Percentiles rank a stretch among this genome's conserved stretches.
These are phyloP conservation scores for Boletus huronensis DNA, from an alignment of 768 basidiomycete species.

Conservation along the genomic window DNA sequence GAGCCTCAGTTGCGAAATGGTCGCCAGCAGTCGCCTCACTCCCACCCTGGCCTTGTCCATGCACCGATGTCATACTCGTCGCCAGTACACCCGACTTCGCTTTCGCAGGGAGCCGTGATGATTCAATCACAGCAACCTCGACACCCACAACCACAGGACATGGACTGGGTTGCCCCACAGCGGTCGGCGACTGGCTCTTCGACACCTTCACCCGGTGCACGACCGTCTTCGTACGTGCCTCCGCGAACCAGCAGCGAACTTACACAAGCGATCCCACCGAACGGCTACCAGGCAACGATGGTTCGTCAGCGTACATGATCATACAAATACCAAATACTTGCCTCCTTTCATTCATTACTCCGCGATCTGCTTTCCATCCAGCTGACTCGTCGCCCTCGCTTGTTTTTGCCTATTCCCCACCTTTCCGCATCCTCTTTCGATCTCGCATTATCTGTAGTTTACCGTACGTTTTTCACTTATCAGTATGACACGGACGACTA, in stretches of 20 bases:
- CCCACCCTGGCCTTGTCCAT: slow-evolving; percentile 38
- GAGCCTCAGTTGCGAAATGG: slow-evolving; percentile 38
- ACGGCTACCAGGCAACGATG: slow-evolving; percentile 45
- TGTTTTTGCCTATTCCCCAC: slow-evolving; percentile 17
- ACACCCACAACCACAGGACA: slow-evolving; percentile 43
- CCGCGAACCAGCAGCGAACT: slow-evolving; percentile 45
- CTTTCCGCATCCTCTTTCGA: slow-evolving; percentile 34
- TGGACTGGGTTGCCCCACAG: slow-evolving; percentile 36
- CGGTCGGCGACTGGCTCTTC: slow-evolving; percentile 38
- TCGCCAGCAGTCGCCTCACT: slow-evolving; percentile 39
- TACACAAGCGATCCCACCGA: slow-evolving; percentile 36
- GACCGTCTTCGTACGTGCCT: slow-evolving; percentile 52
- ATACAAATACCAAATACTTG: neutral
- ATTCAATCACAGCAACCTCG: slow-evolving; percentile 43
- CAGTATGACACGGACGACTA: slow-evolving; percentile 59
- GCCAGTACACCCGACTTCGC: slow-evolving; percentile 41
- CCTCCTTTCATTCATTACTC: slow-evolving; percentile 15
- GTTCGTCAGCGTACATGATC: slow-evolving; percentile 51
- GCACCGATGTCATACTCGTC: slow-evolving; percentile 45
- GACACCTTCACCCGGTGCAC: slow-evolving; percentile 35
- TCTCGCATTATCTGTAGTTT: slow-evolving; percentile 62
- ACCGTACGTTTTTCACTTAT: slow-evolving; percentile 44
- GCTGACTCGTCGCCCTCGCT: slow-evolving; percentile 29
- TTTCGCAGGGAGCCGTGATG: slow-evolving; percentile 43
- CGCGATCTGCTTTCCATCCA: slow-evolving; percentile 23